Evolutionary conservation across 2,329 filamentous ascomycete genomes (phyloP), one percentile per base, ranked within the genome.

Genomic region (Didymella glomerata): DNA sequence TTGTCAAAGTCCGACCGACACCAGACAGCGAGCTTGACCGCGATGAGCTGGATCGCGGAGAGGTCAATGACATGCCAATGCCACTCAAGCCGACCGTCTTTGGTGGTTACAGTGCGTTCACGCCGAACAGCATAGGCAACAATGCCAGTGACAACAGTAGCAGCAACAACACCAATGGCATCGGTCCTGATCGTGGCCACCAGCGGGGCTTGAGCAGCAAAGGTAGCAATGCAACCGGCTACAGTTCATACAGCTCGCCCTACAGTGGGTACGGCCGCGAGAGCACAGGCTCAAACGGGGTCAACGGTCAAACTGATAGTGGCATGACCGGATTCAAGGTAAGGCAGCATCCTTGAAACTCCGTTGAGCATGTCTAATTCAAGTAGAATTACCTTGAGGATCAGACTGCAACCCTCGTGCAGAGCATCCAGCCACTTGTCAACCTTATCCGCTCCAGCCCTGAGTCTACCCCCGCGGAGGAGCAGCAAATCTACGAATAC

Each of bases 371-470:
- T 28, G 24, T 61, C 63, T 67, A 60, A 71, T 63, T 22, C 14
- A 50, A 27, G 24, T 59, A 90, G 86, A 85, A 91, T 60, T 93
- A 92, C 72, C 85, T 96, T 34, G 90, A 95, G 72, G 90, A 93
- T 71, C 91, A 95, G 75, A 93, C 90, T 11, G 90, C 91, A 49
- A 81, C 88, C 3, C 84, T 96, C 59, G 89, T 95, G 25, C 87
- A 92, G 65, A 90, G 88, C 44, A 93, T 96, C 64, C 91, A 95
- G 77, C 86, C 88, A n/a, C 85, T 96, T 8, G 91, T 96, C 46
- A 81, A 85, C 56, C 84, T 87, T 57, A 88, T 96, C 60, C 85
- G 85, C 25, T 83, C 71, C 8, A 72, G 63, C 3, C 69, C 75
- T 8, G 61, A 61, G 10, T 69, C 68, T 1, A 69, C 69, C 1